Conservation (phyloP, 2,329 filamentous ascomycete species). For the Chaetomiaceae sp. region DNA sequence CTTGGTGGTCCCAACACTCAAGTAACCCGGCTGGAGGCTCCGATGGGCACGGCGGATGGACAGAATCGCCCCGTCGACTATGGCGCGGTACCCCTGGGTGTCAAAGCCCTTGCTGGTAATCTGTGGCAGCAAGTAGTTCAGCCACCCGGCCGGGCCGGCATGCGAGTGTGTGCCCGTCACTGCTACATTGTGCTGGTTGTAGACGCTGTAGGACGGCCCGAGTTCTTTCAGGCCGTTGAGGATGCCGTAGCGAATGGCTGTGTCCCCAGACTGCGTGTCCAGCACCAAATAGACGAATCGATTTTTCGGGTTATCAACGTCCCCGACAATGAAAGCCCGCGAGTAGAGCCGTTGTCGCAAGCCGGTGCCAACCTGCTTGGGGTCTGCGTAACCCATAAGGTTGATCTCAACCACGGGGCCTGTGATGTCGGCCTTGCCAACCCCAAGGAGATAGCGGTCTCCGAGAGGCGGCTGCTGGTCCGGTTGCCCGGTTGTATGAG, state of each 20-base stretch:
- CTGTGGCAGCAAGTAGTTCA: conserved; percentile 91
- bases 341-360: conserved; percentile 85
- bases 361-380: conserved; percentile 76
- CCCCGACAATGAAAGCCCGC: conserved; percentile 81
- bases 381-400: conserved; percentile 86
- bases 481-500: background rate
- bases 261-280: conserved; percentile 84
- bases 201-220: conserved; percentile 68
- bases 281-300: conserved; percentile 84
- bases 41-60: conserved; percentile 81
- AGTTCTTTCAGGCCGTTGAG: conserved; percentile 66
- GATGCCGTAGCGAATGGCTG: conserved; percentile 82
- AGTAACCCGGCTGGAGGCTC: conserved; percentile 58
- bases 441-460: conserved; percentile 50
- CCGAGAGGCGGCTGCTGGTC: conserved; percentile 12
- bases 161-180: conserved; percentile 93
- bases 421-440: conserved; percentile 56
- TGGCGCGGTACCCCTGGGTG: conserved; percentile 80
- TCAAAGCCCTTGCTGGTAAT: conserved; percentile 85
- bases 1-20: conserved; percentile 66
- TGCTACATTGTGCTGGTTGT: conserved; percentile 76
- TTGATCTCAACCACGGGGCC: conserved; percentile 85
- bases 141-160: conserved; percentile 84
- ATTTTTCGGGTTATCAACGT: conserved; percentile 59
- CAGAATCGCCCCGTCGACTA: conserved; percentile 78